A percentile compares a stretch with the other conserved stretches of the same genome.
Evolutionary conservation across 148 eudicot genomes (phyloP).

Genomic region (Amaranthus cruentus): DNA sequence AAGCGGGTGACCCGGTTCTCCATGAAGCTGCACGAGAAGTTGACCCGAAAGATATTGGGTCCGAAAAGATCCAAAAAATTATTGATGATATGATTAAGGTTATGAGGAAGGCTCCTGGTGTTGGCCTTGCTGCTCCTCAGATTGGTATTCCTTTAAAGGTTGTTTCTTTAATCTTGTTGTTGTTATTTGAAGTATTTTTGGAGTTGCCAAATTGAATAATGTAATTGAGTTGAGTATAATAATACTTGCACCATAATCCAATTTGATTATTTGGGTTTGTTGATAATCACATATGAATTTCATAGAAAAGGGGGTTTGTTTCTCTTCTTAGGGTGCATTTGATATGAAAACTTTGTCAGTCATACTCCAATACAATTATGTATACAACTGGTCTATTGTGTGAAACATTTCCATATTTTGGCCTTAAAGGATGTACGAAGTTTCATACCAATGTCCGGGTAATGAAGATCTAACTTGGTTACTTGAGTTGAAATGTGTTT

Average conservation of each 20-base stretch:
- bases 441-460: too few species aligned
- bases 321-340: too few species aligned
- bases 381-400: too few species aligned
- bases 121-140: slow-evolving; percentile 98
- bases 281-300: not conserved
- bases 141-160: slow-evolving; percentile 92
- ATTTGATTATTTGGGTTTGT: not conserved
- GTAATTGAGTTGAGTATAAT: not conserved
- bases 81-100: slow-evolving; percentile 80
- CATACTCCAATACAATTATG: too few species aligned
- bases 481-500: too few species aligned
- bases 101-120: slow-evolving; percentile 92
- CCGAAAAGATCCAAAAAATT: slow-evolving; percentile 68
- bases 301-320: too few species aligned
- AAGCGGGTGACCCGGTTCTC: slow-evolving; percentile 98
- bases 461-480: too few species aligned
- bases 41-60: slow-evolving; percentile 60
- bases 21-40: slow-evolving; percentile 81
- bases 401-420: too few species aligned
- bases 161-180: not conserved
- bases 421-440: too few species aligned
- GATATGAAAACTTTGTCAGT: too few species aligned
- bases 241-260: not conserved
- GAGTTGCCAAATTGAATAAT: not conserved
- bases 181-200: not conserved